Percentiles rank a stretch among this genome's conserved stretches.
phyloP scores from a whole-genome alignment of 495 filamentous ascomycete genomes.

The Acidiella bohemica region DNA sequence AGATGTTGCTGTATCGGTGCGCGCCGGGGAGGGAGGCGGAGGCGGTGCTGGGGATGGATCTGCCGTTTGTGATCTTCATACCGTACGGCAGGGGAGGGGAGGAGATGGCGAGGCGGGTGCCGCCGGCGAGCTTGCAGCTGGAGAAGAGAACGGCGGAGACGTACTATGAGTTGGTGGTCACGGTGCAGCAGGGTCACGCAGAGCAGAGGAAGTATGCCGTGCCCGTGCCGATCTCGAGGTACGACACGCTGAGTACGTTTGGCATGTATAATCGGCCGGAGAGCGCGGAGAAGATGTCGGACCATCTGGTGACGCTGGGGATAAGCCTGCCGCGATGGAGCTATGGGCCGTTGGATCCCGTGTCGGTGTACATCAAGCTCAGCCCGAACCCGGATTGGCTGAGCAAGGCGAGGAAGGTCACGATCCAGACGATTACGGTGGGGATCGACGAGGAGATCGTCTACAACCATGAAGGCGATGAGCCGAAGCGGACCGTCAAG shows the following conservation, averaged over 20 bases:
- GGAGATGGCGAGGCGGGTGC: conserved; percentile 75
- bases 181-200: conserved; percentile 75
- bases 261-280: conserved; percentile 99
- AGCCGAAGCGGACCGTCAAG: conserved; percentile 82
- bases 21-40: conserved; percentile 70
- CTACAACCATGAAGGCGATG: conserved; percentile 96
- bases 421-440: conserved; percentile 85
- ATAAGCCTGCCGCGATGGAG: conserved; percentile 91
- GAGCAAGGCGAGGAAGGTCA: conserved; percentile 77
- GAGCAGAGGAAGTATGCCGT: conserved; percentile 83
- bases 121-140: conserved; percentile 82
- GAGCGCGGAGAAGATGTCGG: conserved; percentile 65
- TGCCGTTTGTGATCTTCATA: conserved; percentile 94
- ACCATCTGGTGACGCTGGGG: conserved; percentile 82
- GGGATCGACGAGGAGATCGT: conserved; percentile 94
- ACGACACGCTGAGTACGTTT: conserved; percentile 94
- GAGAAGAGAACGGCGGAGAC: conserved; percentile 88
- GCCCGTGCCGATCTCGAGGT: conserved; percentile 78
- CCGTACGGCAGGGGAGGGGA: conserved; percentile 82
- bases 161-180: conserved; percentile 91
- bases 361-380: conserved; percentile 87
- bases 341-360: conserved; percentile 88
- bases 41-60: conserved; percentile 86
- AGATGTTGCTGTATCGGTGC: conserved; percentile 83
- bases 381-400: conserved; percentile 86